Percentiles rank a stretch among this genome's conserved stretches.
Conservation (phyloP, 441 rosid species). For the Hypseocharis bilobata region DNA sequence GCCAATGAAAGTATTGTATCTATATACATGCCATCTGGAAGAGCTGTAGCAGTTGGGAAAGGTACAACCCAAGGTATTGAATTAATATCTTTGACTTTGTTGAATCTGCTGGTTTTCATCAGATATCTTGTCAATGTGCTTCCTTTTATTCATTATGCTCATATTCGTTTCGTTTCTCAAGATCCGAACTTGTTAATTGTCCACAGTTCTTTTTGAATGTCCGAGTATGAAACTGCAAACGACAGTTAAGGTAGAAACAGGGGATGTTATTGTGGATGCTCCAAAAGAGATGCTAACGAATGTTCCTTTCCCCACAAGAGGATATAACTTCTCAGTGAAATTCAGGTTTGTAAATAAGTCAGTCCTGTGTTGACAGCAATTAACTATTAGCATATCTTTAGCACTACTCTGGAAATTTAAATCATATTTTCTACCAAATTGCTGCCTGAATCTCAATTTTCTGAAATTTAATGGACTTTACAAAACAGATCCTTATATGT, state of each 20-base stretch:
- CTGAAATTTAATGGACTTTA: too few species aligned
- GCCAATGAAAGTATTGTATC: constrained; percentile 52
- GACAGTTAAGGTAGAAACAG: constrained; percentile 51
- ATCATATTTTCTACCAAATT: too few species aligned
- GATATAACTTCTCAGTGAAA: constrained; percentile 65
- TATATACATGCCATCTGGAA: constrained; percentile 52
- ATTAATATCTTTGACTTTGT: constrained; percentile 9
- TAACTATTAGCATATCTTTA: background rate
- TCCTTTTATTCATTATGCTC: constrained; percentile 5
- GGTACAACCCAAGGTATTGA: constrained; percentile 63
- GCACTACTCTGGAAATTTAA: too few species aligned
- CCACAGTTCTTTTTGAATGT: constrained; percentile 60
- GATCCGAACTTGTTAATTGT: constrained; percentile 22
- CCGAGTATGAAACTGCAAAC: constrained; percentile 55
- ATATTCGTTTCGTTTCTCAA: background rate
- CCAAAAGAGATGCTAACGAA: constrained; percentile 72
- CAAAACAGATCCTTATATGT: too few species aligned
- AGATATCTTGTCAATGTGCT: background rate
- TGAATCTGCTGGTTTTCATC: constrained; percentile 6
- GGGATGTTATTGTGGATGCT: constrained; percentile 53
- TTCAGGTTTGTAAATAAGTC: constrained; percentile 50
- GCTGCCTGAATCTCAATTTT: too few species aligned
- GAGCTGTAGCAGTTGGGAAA: constrained; percentile 57
- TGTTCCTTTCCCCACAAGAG: constrained; percentile 63
- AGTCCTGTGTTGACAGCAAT: constrained; percentile 7